phyloP scores from a whole-genome alignment of 2,329 filamentous ascomycete genomes.

The Didymella keratinophila region DNA sequence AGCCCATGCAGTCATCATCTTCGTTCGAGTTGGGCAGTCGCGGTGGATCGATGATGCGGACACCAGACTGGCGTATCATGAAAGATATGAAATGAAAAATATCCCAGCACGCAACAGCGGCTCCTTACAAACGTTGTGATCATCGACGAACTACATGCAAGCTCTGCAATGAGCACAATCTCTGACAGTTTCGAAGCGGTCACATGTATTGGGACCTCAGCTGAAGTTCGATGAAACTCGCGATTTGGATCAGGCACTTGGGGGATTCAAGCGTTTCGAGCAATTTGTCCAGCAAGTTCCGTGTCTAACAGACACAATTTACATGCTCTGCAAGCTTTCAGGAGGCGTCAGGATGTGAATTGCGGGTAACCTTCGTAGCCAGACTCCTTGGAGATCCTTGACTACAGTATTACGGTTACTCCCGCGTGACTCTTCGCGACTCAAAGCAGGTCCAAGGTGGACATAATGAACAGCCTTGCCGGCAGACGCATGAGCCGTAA shows the following conservation, averaged over 20 bases:
- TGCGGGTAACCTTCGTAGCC: neutral
- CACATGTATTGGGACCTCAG: neutral
- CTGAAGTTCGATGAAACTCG: neutral
- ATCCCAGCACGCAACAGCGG: slow-evolving; percentile 36
- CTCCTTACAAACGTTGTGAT: neutral
- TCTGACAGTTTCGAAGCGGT: neutral
- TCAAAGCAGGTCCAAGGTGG: neutral
- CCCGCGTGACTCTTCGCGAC: neutral
- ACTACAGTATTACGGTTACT: neutral
- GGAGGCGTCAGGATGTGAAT: neutral
- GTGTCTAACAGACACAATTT: neutral
- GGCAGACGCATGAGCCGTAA: neutral
- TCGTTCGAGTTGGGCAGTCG: slow-evolving; percentile 35
- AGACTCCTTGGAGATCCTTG: neutral
- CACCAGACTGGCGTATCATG: slow-evolving; percentile 45
- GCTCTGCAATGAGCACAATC: neutral
- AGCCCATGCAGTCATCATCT: slow-evolving; percentile 31
- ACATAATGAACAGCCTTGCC: slow-evolving; percentile 2
- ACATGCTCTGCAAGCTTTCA: neutral
- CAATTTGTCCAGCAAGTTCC: too few species aligned
- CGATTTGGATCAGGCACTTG: too few species aligned
- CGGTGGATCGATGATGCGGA: slow-evolving; percentile 39
- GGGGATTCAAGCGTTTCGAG: too few species aligned
- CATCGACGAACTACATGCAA: neutral
- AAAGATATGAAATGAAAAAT: slow-evolving; percentile 49